Base-by-base conservation (phyloP, 495 filamentous ascomycete species). In the Xylaria telfairii region DNA sequence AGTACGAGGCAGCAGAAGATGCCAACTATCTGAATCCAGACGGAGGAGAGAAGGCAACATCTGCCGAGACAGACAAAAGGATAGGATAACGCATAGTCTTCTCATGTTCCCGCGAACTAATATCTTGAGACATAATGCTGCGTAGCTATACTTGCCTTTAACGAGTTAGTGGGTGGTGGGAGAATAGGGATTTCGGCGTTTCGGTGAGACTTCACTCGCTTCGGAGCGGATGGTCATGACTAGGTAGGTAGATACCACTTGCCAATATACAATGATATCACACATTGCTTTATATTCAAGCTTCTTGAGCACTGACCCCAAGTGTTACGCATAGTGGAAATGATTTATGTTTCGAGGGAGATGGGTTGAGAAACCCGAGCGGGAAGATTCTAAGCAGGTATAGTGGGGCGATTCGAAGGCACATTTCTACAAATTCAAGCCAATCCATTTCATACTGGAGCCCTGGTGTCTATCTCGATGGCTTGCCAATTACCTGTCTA, bases 1-100 rank as follows among this genome's bases (percentile, higher is more conserved):
- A 99, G 83, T 99, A 99, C 78, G 96, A 98, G 81, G 95, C 94
- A 26, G 96, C 96, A 24, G 96, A 99, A 81, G 87, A 90, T 75
- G 89, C 92, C 65, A 89, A 93, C 75, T 99, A 99, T 81, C 83
- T 99, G 34, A 91, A 92, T 71, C 89, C 89, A 1, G 90, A 89
- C 67, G 83, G 84, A 4, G 88, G 87, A 12, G 82, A 82, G 8
- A 78, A 80, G 71, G 75, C 79, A 10, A 78, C 78, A 9, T 83
- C 83, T 44, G 81, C 78, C 13, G 84, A 86, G 44, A 80, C 78
- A 39, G 84, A 86, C 68, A 85, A 80, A 72, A 73, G 84, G 71
- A 78, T 84, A 66, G 73, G 71, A 12, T 80, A 71, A 68, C 57
- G 56, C 6, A 34, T 8, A 30, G 4, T 54, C 4, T 15, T 54